Evolutionary conservation across 805 yeast species (phyloP).

Genomic region (Candida morakotiae): DNA sequence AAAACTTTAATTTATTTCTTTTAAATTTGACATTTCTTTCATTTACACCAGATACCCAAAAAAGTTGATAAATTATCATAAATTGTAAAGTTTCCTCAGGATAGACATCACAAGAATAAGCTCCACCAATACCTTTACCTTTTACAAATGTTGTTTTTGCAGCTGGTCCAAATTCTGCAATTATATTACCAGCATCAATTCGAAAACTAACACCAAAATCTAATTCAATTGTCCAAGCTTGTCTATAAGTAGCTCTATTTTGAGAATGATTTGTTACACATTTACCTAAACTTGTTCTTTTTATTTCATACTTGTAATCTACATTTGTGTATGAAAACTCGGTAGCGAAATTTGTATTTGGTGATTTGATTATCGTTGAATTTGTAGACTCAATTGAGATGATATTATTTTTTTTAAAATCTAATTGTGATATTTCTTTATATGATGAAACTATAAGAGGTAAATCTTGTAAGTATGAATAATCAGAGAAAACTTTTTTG

Average conservation of each 20-base stretch:
- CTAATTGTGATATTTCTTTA: background rate
- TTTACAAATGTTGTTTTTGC: background rate
- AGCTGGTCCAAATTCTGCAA: constrained; percentile 5
- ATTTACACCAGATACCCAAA: constrained; percentile 5
- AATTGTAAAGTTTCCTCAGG: constrained; percentile 9
- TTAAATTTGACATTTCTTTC: constrained; percentile 4
- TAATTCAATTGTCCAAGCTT: constrained; percentile 8
- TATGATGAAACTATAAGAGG: background rate
- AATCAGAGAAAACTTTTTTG: background rate
- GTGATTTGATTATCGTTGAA: background rate
- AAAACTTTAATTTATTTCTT: constrained; percentile 4
- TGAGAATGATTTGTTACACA: constrained; percentile 7
- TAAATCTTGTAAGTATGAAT: background rate
- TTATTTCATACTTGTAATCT: background rate
- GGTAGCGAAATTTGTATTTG: background rate
- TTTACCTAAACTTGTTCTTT: constrained; percentile 4
- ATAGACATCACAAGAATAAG: constrained; percentile 6
- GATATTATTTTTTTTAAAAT: background rate
- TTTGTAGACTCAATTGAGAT: background rate
- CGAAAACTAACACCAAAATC: constrained; percentile 4
- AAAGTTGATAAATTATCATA: constrained; percentile 3
- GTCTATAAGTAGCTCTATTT: constrained; percentile 9
- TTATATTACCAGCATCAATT: constrained; percentile 6
- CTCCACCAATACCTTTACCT: constrained; percentile 5
- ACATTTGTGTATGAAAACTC: background rate